Conservation (phyloP, 2,329 filamentous ascomycete genomes). For the Purpureocillium lavendulum region DNA sequence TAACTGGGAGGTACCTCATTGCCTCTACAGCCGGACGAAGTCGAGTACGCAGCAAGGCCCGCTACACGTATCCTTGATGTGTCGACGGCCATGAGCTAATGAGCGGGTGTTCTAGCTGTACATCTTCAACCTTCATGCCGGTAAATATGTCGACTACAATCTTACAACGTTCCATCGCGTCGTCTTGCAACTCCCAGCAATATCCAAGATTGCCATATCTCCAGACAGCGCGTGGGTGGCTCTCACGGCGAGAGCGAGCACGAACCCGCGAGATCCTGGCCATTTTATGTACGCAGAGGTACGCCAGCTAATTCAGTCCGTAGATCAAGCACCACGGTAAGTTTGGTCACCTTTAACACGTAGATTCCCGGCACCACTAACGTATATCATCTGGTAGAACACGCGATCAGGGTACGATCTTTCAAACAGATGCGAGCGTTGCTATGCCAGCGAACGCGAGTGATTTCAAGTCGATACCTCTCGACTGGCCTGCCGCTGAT, state of each 20-base stretch:
- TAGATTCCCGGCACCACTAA: too few relatives aligned
- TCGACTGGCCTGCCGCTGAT: conserved; percentile 13
- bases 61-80: too few relatives aligned
- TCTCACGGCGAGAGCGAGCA: conserved; percentile 10
- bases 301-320: too few relatives aligned
- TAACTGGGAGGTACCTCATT: conserved; percentile 13
- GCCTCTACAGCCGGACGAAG: conserved; percentile 13
- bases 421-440: too few relatives aligned
- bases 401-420: too few relatives aligned
- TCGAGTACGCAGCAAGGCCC: conserved; percentile 5
- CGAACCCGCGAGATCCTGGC: neutral
- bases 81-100: neutral
- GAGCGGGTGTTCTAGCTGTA: conserved; percentile 13
- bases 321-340: too few relatives aligned
- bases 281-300: too few relatives aligned
- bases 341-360: too few relatives aligned
- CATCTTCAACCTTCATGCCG: conserved; percentile 6
- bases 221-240: conserved; percentile 10
- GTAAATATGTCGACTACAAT: too few relatives aligned
- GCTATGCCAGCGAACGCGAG: too few relatives aligned
- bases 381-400: too few relatives aligned
- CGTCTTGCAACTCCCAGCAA: conserved; percentile 8
- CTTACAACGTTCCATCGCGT: conserved; percentile 8
- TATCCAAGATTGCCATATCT: conserved; percentile 10
- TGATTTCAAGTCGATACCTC: neutral